phyloP scores from a whole-genome alignment of 164 flowering plant species.

The Hamamelis virginiana region DNA sequence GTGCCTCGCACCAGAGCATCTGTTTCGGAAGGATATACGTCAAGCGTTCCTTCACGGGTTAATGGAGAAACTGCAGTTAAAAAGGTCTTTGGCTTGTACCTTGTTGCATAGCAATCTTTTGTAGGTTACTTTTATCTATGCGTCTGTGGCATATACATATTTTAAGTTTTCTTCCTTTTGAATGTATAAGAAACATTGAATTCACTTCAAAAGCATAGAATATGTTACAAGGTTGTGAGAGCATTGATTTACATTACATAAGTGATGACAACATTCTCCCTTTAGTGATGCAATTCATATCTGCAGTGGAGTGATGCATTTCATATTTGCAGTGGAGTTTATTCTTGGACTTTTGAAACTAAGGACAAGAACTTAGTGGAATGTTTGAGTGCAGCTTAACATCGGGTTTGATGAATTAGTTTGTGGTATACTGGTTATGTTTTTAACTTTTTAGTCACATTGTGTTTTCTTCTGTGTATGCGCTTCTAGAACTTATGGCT shows the following conservation, averaged over 20 bases:
- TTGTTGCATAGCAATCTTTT: not conserved
- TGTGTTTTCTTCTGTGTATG: too few relatives aligned
- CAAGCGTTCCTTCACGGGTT: conserved; percentile 45
- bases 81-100: conserved; percentile 35
- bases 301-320: not conserved
- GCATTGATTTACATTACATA: not conserved
- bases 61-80: conserved; percentile 28
- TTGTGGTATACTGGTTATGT: not conserved
- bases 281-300: not conserved
- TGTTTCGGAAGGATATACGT: conserved; percentile 53
- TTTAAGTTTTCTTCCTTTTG: too few relatives aligned
- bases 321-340: not conserved
- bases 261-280: not conserved
- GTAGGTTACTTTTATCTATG: not conserved
- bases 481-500: conserved; percentile 1
- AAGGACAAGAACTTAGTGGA: not conserved
- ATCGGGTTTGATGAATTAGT: too few relatives aligned
- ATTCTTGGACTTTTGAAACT: not conserved
- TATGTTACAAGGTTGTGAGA: not conserved
- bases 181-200: too few relatives aligned
- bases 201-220: too few relatives aligned
- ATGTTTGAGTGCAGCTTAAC: too few relatives aligned
- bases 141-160: too few relatives aligned
- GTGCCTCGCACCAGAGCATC: conserved; percentile 25
- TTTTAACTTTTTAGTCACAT: too few relatives aligned